Evolutionary conservation across 139 green algal species (phyloP).

Genomic region (Choricystis sp.): DNA sequence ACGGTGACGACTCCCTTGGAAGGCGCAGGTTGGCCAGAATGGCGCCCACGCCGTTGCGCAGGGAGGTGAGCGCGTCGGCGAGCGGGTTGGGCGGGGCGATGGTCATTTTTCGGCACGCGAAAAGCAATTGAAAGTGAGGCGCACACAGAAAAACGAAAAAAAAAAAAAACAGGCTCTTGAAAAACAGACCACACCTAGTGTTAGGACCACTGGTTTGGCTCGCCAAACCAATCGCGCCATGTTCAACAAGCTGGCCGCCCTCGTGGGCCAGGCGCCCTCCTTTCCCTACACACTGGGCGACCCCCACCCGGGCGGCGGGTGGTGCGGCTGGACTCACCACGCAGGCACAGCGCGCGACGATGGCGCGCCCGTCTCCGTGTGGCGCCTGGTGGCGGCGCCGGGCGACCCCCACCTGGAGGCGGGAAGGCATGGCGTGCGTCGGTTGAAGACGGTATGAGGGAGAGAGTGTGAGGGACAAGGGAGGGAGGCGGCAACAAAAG

Average conservation of each 20-base stretch:
- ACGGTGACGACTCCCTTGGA: too few species aligned
- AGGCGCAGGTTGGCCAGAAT: too few species aligned
- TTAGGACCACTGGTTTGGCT: not conserved
- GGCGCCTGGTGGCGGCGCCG: slow-evolving; percentile 31
- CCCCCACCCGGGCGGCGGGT: slow-evolving; percentile 8
- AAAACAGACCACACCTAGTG: not conserved
- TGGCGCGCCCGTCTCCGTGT: slow-evolving; percentile 50
- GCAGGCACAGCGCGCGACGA: slow-evolving; percentile 45
- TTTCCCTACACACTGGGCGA: slow-evolving; percentile 1
- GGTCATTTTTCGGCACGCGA: too few species aligned
- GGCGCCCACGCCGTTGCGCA: too few species aligned
- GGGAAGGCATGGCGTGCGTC: slow-evolving; percentile 62
- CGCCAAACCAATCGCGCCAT: not conserved
- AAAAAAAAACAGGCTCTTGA: not conserved
- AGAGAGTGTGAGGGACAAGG: too few species aligned
- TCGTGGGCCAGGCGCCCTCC: not conserved
- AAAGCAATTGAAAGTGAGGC: too few species aligned
- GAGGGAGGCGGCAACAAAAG: too few species aligned
- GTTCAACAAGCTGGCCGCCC: slow-evolving; percentile 1
- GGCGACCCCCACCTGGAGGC: slow-evolving; percentile 34
- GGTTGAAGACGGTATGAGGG: slow-evolving; percentile 45
- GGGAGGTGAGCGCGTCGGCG: too few species aligned
- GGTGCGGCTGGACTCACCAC: slow-evolving; percentile 58
- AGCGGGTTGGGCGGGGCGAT: too few species aligned
- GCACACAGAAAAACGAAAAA: not conserved